phyloP scores from a whole-genome alignment of 768 basidiomycete species.

The Rhizopogon vinicolor region DNA sequence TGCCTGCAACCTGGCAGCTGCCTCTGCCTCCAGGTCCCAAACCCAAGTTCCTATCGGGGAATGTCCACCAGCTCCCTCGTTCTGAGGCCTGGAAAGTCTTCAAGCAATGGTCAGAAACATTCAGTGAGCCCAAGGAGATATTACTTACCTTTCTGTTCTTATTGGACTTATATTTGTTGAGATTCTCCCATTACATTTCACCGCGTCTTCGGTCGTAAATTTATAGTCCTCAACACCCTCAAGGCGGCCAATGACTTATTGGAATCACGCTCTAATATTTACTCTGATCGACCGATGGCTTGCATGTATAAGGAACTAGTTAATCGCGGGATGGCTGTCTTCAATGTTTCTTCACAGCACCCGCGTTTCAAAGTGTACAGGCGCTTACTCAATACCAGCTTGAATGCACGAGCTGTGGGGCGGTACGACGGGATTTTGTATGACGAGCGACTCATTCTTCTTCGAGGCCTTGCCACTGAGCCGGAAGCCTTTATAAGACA shows the following conservation, averaged over 20 bases:
- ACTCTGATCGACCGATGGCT: conserved; percentile 41
- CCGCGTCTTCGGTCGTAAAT: conserved; percentile 36
- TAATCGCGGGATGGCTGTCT: conserved; percentile 36
- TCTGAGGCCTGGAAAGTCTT: conserved; percentile 12
- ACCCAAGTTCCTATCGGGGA: conserved; percentile 17
- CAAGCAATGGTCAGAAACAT: conserved; percentile 16
- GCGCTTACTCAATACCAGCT: conserved; percentile 30
- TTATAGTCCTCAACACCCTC: conserved; percentile 38
- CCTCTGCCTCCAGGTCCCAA: conserved; percentile 25
- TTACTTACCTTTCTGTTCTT: too few relatives aligned
- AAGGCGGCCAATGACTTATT: conserved; percentile 39
- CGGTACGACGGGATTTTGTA: conserved; percentile 33
- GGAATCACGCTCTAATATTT: conserved; percentile 36
- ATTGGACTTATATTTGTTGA: not conserved
- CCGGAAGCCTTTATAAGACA: conserved; percentile 34
- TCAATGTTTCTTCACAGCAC: conserved; percentile 39
- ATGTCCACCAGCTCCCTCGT: conserved; percentile 20
- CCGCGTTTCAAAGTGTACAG: conserved; percentile 37
- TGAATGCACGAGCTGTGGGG: conserved; percentile 29
- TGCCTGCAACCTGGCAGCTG: not conserved
- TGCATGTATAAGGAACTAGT: conserved; percentile 42
- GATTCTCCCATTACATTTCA: conserved; percentile 38
- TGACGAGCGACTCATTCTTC: conserved; percentile 29
- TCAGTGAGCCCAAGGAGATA: conserved; percentile 8
- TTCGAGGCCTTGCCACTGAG: conserved; percentile 25